A percentile compares a stretch with the other conserved stretches of the same genome.
Evolutionary conservation across 371 early-diverging fungal genomes (phyloP).

Genomic region (Coemansia sp.): DNA sequence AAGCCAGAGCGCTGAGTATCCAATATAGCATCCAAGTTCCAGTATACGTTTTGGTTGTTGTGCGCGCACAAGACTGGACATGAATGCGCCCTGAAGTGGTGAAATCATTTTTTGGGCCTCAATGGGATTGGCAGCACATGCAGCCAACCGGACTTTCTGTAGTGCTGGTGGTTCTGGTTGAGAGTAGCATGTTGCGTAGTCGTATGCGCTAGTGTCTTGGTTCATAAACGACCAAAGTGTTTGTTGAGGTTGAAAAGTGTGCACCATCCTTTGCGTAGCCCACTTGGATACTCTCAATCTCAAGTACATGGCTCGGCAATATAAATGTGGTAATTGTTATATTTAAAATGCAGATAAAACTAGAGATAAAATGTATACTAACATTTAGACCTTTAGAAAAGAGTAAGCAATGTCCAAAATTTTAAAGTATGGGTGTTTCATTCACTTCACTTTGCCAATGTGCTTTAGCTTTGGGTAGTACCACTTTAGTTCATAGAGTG

Average conservation of each 20-base stretch:
- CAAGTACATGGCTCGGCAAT: not conserved
- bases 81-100: constrained; percentile 40
- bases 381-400: too few species aligned
- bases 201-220: constrained; percentile 10
- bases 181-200: constrained; percentile 21
- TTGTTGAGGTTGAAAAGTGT: not conserved
- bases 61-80: constrained; percentile 27
- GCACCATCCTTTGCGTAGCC: not conserved
- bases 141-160: constrained; percentile 7
- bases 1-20: constrained; percentile 44
- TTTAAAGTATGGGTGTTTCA: too few species aligned
- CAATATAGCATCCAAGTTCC: constrained; percentile 45
- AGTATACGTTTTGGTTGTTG: constrained; percentile 19
- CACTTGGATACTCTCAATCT: not conserved
- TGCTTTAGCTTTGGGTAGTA: not conserved
- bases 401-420: too few species aligned
- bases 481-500: not conserved
- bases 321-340: too few species aligned
- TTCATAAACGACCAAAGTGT: constrained; percentile 27
- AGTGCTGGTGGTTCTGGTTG: constrained; percentile 20
- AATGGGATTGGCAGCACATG: constrained; percentile 1
- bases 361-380: too few species aligned
- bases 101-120: constrained; percentile 43
- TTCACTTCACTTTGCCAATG: not conserved
- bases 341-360: too few species aligned